phyloP scores from a whole-genome alignment of 805 yeast genomes.

The Starmerella vitae region DNA sequence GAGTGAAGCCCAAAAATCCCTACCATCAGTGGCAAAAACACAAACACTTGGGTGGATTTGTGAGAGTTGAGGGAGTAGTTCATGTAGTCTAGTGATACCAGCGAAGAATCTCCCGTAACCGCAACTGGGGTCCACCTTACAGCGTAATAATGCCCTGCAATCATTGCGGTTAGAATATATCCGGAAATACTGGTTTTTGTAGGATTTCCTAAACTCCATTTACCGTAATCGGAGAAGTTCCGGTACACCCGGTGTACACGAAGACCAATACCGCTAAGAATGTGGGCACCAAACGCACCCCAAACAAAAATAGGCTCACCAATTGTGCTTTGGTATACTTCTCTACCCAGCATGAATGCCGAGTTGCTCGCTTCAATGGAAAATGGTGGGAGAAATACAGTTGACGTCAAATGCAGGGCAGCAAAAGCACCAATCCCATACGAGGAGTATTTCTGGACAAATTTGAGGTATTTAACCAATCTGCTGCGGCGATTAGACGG shows the following conservation, averaged over 20 bases:
- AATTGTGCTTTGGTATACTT: conserved; percentile 42
- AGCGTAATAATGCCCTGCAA: conserved; percentile 36
- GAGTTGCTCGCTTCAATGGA: conserved; percentile 38
- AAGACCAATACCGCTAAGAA: conserved; percentile 38
- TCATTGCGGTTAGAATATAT: conserved; percentile 35
- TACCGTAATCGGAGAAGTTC: conserved; percentile 22
- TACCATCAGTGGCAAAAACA: background rate
- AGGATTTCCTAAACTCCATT: conserved; percentile 29
- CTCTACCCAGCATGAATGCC: conserved; percentile 44
- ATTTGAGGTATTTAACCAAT: conserved; percentile 5
- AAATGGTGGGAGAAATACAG: conserved; percentile 39
- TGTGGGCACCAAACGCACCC: conserved; percentile 38
- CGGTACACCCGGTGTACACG: conserved; percentile 29
- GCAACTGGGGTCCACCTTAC: conserved; percentile 39
- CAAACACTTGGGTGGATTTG: background rate
- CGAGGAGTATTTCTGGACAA: conserved; percentile 47
- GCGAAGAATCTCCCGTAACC: conserved; percentile 52
- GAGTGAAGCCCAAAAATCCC: conserved; percentile 10
- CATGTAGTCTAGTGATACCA: conserved; percentile 41
- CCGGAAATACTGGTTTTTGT: conserved; percentile 33
- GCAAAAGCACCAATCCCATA: conserved; percentile 44
- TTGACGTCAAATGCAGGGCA: conserved; percentile 44
- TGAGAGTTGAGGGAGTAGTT: conserved; percentile 20
- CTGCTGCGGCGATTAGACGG: background rate
- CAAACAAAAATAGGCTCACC: conserved; percentile 39